These are phyloP conservation scores for Trichoderma sp. DNA, from an alignment of 2,329 filamentous ascomycete genomes.

Conservation along the genomic window DNA sequence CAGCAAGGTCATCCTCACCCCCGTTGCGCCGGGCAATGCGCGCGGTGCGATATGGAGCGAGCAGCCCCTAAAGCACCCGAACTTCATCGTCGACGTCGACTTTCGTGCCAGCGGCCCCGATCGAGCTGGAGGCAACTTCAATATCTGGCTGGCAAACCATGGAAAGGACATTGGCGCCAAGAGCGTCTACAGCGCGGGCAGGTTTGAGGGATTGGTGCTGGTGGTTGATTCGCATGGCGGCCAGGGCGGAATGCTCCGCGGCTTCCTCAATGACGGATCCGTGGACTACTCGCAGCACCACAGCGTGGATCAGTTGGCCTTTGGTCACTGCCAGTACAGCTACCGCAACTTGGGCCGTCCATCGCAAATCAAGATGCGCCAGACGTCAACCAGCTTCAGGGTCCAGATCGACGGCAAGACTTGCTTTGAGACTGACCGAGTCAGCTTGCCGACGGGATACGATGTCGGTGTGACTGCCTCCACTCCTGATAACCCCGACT, in stretches of 20 bases:
- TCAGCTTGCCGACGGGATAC: slow-evolving; percentile 79
- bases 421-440: slow-evolving; percentile 83
- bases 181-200: slow-evolving; percentile 81
- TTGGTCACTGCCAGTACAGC: slow-evolving; percentile 86
- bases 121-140: slow-evolving; percentile 82
- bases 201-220: slow-evolving; percentile 88
- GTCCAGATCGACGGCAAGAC: slow-evolving; percentile 78
- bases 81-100: slow-evolving; percentile 83
- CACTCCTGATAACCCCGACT: slow-evolving; percentile 89
- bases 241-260: slow-evolving; percentile 81
- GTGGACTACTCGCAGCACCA: slow-evolving; percentile 77
- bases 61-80: slow-evolving; percentile 59
- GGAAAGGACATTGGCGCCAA: slow-evolving; percentile 68
- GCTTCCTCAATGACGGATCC: slow-evolving; percentile 90
- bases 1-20: slow-evolving; percentile 90
- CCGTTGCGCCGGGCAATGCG: slow-evolving; percentile 82
- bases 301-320: slow-evolving; percentile 82
- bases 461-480: slow-evolving; percentile 85
- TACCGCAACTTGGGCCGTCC: slow-evolving; percentile 92
- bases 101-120: slow-evolving; percentile 88
- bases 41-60: slow-evolving; percentile 84
- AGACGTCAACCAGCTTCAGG: slow-evolving; percentile 66
- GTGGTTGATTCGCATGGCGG: slow-evolving; percentile 81
- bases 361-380: slow-evolving; percentile 74
- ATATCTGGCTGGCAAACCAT: slow-evolving; percentile 85